Evolutionary conservation across 1,284 basidiomycete species (phyloP).

Genomic region (Pisolithus thermaeus): DNA sequence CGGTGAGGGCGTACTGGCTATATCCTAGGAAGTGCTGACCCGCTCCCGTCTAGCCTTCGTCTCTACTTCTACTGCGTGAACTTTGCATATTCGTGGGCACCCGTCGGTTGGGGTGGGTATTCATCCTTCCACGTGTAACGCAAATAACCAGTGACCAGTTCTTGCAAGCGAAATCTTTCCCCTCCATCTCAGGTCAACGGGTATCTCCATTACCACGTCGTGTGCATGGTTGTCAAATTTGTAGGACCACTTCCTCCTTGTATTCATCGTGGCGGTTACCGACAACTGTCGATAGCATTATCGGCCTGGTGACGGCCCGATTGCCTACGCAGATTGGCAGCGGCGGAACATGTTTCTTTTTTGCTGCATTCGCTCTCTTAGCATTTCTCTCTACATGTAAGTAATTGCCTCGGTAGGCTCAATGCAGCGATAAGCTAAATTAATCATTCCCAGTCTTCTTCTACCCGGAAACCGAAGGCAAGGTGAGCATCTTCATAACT

Average conservation of each 20-base stretch:
- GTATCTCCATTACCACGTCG: conserved; percentile 30
- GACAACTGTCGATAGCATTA: conserved; percentile 13
- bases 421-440: background rate
- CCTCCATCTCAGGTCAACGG: conserved; percentile 27
- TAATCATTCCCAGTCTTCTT: conserved; percentile 18
- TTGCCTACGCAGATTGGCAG: conserved; percentile 21
- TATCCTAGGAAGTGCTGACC: background rate
- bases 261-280: background rate
- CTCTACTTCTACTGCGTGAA: conserved; percentile 29
- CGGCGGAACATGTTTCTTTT: conserved; percentile 28
- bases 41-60: conserved; percentile 18
- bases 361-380: conserved; percentile 20
- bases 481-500: conserved; percentile 15
- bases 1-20: conserved; percentile 8
- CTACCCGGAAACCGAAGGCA: conserved; percentile 30
- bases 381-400: conserved; percentile 28
- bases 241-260: conserved; percentile 4
- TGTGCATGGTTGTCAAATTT: conserved; percentile 27
- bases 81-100: conserved; percentile 32
- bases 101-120: conserved; percentile 29
- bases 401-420: conserved; percentile 3
- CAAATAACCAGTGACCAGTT: conserved; percentile 11
- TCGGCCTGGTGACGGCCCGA: conserved; percentile 25
- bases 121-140: background rate
- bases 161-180: conserved; percentile 30